A percentile compares a stretch with the other conserved stretches of the same genome.
Conservation (phyloP, 163 green algal species). For the Volvox carteri region DNA sequence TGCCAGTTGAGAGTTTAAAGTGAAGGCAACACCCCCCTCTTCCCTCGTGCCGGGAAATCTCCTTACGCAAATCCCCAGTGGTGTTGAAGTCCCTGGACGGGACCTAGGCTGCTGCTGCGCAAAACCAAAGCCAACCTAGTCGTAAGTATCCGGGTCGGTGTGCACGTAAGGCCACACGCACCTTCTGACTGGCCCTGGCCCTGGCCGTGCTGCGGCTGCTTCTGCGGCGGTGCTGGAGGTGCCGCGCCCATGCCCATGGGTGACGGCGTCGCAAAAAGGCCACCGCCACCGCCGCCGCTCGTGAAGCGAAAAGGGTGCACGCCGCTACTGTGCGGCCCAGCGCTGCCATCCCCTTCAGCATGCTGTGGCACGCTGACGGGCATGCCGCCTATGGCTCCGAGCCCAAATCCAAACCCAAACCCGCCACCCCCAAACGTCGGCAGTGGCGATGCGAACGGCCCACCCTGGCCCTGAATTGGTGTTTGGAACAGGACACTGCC, state of each 20-base stretch:
- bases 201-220: not conserved
- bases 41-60: too few species aligned
- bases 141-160: too few species aligned
- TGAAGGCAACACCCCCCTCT: too few species aligned
- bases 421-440: not conserved
- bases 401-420: not conserved
- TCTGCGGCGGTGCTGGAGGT: conserved; percentile 49
- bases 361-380: not conserved
- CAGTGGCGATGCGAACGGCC: not conserved
- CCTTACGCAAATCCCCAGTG: too few species aligned
- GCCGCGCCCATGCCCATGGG: conserved; percentile 32
- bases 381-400: not conserved
- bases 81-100: too few species aligned
- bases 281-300: not conserved
- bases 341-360: not conserved
- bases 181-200: not conserved
- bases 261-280: conserved; percentile 65
- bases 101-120: too few species aligned
- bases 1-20: too few species aligned
- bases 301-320: conserved; percentile 18
- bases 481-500: conserved; percentile 31
- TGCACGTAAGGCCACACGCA: too few species aligned
- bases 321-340: not conserved
- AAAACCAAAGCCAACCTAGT: too few species aligned
- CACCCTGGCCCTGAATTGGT: conserved; percentile 12